These are phyloP conservation scores for Mariannaea elegans DNA, from an alignment of 2,329 filamentous ascomycete species.

Conservation along the genomic window DNA sequence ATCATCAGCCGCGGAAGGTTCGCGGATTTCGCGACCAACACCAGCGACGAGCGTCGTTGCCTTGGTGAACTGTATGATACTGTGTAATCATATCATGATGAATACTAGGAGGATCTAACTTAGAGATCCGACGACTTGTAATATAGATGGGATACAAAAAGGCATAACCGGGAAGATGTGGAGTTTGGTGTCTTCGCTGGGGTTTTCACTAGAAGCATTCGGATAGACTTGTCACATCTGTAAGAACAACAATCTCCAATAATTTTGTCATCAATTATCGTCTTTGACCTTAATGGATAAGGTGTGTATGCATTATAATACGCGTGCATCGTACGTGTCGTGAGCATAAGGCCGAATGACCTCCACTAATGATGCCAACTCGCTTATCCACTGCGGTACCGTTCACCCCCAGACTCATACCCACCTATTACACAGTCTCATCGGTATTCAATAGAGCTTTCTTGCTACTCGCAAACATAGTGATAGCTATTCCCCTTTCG, in stretches of 20 bases:
- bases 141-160: constrained; percentile 4
- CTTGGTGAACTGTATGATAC: neutral
- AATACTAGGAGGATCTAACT: neutral
- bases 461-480: no score
- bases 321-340: no score
- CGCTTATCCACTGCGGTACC: no score
- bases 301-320: no score
- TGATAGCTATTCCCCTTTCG: no score
- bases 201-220: neutral
- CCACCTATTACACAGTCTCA: no score
- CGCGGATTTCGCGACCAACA: neutral
- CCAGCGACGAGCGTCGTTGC: constrained; percentile 3
- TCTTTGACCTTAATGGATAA: neutral
- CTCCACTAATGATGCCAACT: no score
- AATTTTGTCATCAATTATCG: neutral
- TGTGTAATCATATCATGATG: neutral
- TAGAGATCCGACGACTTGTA: neutral
- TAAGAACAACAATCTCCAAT: neutral
- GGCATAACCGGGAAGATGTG: neutral
- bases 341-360: no score
- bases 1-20: neutral
- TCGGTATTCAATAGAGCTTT: no score
- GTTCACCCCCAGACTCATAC: no score
- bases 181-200: neutral
- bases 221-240: neutral